phyloP scores from a whole-genome alignment of 2,329 filamentous ascomycete genomes.

The Proliferodiscus dingleyae region DNA sequence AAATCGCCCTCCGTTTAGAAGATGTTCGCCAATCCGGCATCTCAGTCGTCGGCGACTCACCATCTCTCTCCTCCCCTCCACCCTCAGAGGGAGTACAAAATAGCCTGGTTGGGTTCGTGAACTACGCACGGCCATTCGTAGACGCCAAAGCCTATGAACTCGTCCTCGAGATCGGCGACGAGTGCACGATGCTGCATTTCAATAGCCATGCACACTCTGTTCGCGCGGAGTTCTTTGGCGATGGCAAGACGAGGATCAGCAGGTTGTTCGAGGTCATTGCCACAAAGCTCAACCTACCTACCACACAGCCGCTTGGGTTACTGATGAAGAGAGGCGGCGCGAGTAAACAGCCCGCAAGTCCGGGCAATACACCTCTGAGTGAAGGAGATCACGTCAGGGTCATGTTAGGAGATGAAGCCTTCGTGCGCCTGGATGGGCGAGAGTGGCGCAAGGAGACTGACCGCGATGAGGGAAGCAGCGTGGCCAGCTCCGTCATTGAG shows the following conservation, averaged over 20 bases:
- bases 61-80: constrained; percentile 24
- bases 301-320: constrained; percentile 56
- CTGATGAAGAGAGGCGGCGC: constrained; percentile 63
- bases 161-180: constrained; percentile 72
- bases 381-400: constrained; percentile 63
- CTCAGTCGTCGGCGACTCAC: constrained; percentile 52
- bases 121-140: constrained; percentile 81
- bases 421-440: constrained; percentile 54
- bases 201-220: constrained; percentile 32
- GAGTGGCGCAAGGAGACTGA: constrained; percentile 5
- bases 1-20: constrained; percentile 76
- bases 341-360: constrained; percentile 56
- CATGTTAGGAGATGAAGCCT: constrained; percentile 54
- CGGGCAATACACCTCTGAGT: constrained; percentile 64
- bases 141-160: constrained; percentile 70
- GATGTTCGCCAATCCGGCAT: constrained; percentile 88
- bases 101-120: constrained; percentile 52
- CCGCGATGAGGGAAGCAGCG: constrained; percentile 5
- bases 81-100: constrained; percentile 19
- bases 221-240: constrained; percentile 69
- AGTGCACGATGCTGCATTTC: constrained; percentile 56
- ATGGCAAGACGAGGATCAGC: constrained; percentile 64
- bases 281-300: constrained; percentile 68
- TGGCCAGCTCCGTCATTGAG: constrained; percentile 9
- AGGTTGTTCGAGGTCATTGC: constrained; percentile 77